Percentiles rank a stretch among this genome's conserved stretches.
Evolutionary conservation across 306 rosid species (phyloP).

Genomic region (Leucaena leucocephala): DNA sequence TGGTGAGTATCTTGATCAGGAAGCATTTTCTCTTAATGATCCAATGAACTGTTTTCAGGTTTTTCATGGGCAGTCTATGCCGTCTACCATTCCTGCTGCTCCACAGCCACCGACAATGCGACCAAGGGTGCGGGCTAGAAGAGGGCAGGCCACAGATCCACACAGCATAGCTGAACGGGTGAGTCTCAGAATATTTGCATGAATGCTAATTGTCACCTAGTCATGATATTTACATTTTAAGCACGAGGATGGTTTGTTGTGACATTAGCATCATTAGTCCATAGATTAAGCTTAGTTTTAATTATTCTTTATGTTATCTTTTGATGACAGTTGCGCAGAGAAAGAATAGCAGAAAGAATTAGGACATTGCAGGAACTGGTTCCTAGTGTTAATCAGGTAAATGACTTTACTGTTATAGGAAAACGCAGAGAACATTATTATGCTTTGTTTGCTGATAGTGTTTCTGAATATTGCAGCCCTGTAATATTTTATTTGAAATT

Average conservation of each 20-base stretch:
- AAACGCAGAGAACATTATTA: not conserved
- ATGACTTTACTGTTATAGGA: slow-evolving; percentile 12
- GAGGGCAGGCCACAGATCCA: slow-evolving; percentile 99
- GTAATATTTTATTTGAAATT: not conserved
- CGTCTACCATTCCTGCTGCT: slow-evolving; percentile 59
- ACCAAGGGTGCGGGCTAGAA: slow-evolving; percentile 93
- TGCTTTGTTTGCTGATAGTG: slow-evolving; percentile 17
- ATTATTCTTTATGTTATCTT: slow-evolving; percentile 19
- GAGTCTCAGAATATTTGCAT: slow-evolving; percentile 38
- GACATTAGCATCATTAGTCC: slow-evolving; percentile 10
- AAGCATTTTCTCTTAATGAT: slow-evolving; percentile 19
- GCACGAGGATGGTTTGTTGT: slow-evolving; percentile 1
- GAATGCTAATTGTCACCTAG: slow-evolving; percentile 15
- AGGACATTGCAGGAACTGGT: slow-evolving; percentile 97
- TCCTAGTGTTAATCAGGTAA: slow-evolving; percentile 94
- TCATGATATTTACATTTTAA: slow-evolving; percentile 19
- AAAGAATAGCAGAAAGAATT: slow-evolving; percentile 96
- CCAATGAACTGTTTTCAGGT: slow-evolving; percentile 52
- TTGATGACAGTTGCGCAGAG: slow-evolving; percentile 83
- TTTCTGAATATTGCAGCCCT: slow-evolving; percentile 9
- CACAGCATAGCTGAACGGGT: slow-evolving; percentile 99
- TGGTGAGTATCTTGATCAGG: slow-evolving; percentile 10
- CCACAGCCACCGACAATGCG: slow-evolving; percentile 94
- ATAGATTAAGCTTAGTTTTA: not conserved
- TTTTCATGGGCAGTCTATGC: slow-evolving; percentile 80